A percentile compares a stretch with the other conserved stretches of the same genome.
Conservation (phyloP, 257 asterid genomes). For the Marsdenia floribunda region DNA sequence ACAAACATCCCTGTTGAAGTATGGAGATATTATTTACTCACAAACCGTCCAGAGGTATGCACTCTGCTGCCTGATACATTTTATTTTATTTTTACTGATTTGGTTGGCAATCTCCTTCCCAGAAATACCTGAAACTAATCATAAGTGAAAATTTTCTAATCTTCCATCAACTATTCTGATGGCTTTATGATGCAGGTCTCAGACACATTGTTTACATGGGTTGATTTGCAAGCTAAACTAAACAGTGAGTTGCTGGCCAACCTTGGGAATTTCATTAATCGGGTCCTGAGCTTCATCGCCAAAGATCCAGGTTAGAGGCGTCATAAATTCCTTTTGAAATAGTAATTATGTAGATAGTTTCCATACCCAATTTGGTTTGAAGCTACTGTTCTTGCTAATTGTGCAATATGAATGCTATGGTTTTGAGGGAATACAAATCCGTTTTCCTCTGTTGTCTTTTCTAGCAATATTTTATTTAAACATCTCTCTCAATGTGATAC, state of each 20-base stretch:
- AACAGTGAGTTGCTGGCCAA: conserved; percentile 77
- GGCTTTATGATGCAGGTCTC: conserved; percentile 48
- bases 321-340: neutral
- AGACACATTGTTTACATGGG: conserved; percentile 95
- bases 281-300: conserved; percentile 91
- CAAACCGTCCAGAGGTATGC: conserved; percentile 93
- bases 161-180: neutral
- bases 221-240: conserved; percentile 84
- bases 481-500: conserved; percentile 16
- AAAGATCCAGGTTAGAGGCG: conserved; percentile 66
- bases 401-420: neutral
- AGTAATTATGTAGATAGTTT: neutral
- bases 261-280: conserved; percentile 85
- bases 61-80: conserved; percentile 7
- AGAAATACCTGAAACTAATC: neutral
- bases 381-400: neutral
- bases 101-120: neutral
- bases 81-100: neutral
- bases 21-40: conserved; percentile 94
- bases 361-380: neutral
- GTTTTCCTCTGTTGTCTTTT: neutral
- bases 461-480: neutral
- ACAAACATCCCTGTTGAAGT: conserved; percentile 92
- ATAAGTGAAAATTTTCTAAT: neutral
- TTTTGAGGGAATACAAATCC: neutral